Percentiles rank a stretch among this genome's conserved stretches.
These are phyloP conservation scores for Prunus yedoensis DNA, from an alignment of 331 rosid species.

Conservation along the genomic window DNA sequence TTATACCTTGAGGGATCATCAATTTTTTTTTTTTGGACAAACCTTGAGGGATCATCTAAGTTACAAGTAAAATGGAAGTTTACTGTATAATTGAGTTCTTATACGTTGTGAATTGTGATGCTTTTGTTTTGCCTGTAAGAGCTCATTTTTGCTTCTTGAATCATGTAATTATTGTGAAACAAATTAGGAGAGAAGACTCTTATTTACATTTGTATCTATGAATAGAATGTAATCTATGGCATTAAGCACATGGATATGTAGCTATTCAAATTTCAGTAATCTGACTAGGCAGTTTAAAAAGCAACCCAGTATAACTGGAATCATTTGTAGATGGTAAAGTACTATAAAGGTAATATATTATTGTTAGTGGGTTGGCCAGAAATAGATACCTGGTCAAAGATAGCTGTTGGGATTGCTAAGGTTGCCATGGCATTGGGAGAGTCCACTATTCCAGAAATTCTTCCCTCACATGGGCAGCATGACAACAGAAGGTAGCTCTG, in stretches of 20 bases:
- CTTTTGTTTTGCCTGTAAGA: not conserved
- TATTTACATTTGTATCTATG: not conserved
- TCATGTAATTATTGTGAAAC: not conserved
- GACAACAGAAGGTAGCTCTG: slow-evolving; percentile 73
- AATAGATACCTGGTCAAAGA: slow-evolving; percentile 65
- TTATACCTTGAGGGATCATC: slow-evolving; percentile 3
- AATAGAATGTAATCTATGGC: not conserved
- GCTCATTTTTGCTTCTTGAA: not conserved
- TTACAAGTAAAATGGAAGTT: not conserved
- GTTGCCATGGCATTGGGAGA: slow-evolving; percentile 85
- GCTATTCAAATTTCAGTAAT: not conserved
- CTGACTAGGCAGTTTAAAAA: not conserved
- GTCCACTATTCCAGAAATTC: slow-evolving; percentile 83
- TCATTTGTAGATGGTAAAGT: not conserved
- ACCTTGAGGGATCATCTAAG: not conserved
- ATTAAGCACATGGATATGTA: not conserved
- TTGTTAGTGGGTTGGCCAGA: not conserved
- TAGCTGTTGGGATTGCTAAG: slow-evolving; percentile 77
- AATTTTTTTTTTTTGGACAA: no score
- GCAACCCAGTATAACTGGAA: not conserved
- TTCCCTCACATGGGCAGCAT: slow-evolving; percentile 84
- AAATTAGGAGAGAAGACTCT: not conserved
- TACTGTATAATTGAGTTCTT: not conserved
- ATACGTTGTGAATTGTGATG: not conserved
- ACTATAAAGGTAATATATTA: not conserved